phyloP scores from a whole-genome alignment of 208 protist species.

The Leptomonas seymouri region DNA sequence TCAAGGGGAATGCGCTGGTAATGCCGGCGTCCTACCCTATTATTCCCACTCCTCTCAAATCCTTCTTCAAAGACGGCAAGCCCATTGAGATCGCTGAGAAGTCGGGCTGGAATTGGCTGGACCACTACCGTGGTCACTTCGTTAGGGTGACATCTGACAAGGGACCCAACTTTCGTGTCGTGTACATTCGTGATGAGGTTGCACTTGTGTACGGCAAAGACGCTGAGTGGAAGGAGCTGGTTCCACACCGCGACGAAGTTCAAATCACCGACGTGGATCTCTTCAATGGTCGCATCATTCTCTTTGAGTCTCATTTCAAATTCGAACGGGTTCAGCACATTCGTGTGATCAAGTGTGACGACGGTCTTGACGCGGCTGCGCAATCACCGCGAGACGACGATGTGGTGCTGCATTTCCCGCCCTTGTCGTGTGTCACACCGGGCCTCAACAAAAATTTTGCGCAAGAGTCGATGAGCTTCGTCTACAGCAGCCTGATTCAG shows the following conservation, averaged over 20 bases:
- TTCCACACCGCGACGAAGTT: conserved; percentile 83
- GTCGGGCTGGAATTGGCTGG: conserved; percentile 87
- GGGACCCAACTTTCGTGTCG: conserved; percentile 80
- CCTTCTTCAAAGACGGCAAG: conserved; percentile 72
- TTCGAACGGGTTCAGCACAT: conserved; percentile 90
- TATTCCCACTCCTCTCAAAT: conserved; percentile 64
- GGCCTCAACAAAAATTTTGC: conserved; percentile 92
- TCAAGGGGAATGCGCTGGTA: conserved; percentile 71
- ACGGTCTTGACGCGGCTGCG: conserved; percentile 70
- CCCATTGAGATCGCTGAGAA: conserved; percentile 83
- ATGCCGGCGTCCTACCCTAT: conserved; percentile 84
- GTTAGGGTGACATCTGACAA: conserved; percentile 86
- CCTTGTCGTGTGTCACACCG: conserved; percentile 70
- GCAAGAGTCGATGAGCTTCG: conserved; percentile 87
- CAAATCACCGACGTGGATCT: conserved; percentile 90
- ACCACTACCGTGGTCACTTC: conserved; percentile 88
- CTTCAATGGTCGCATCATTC: conserved; percentile 74
- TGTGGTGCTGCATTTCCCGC: conserved; percentile 88
- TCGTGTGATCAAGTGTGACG: conserved; percentile 79
- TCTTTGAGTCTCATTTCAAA: conserved; percentile 83
- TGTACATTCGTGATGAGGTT: conserved; percentile 86
- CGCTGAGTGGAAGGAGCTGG: conserved; percentile 84
- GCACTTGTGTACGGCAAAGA: conserved; percentile 57
- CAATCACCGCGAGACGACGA: conserved; percentile 55
- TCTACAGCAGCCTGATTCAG: conserved; percentile 88